Base-by-base conservation (phyloP, 106 monocot species). In the Dendrobium huoshanense region DNA sequence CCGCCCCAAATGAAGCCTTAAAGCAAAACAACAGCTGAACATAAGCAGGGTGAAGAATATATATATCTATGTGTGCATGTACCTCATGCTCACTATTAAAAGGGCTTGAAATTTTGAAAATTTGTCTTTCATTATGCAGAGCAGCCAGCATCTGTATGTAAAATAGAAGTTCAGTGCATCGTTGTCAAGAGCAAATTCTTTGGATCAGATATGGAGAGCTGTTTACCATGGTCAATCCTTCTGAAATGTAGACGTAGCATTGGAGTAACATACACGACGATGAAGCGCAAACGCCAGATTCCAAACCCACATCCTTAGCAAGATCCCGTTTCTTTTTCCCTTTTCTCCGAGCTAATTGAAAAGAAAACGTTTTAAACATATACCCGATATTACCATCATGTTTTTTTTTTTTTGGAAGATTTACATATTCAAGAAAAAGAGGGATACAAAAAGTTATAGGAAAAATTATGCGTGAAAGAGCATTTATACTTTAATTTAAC, bases 11-110 rank as follows among this genome's bases (percentile, higher is more conserved):
- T 1, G 1, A 31, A 31, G 1, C 31, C 31, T 31, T 31, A 18
- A 75, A 41, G 25, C 48, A 44, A 47, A 55, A 68, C 6, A 77
- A 55, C 44, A 37, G 44, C 55, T 42, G 17, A 41, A 76, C 2
- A 19, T 58, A 37, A 37, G 37, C 37, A 37, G 37, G 37, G 37
- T 37, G 37, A 3, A 37, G 37, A 18, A 58, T 58, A 58, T 58
- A 58, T 58, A 19, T 40, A 20, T 64, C 68, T 48, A 73, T 29
- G 24, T 59, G 8, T 11, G 18, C 37, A 13, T 75, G 16, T 77
- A 99, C 99, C 99, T 99, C 99, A 24, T 93, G 82, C 41, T 99
- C 95, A 15, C 70, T 86, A 80, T 93, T 99, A 77, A 95, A 99
- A 83, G 61, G 79, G 78, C 79, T 86, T 78, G 88, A 87, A 68